Base-by-base conservation (phyloP, 495 filamentous ascomycete genomes). In the Oidiodendron maius region DNA sequence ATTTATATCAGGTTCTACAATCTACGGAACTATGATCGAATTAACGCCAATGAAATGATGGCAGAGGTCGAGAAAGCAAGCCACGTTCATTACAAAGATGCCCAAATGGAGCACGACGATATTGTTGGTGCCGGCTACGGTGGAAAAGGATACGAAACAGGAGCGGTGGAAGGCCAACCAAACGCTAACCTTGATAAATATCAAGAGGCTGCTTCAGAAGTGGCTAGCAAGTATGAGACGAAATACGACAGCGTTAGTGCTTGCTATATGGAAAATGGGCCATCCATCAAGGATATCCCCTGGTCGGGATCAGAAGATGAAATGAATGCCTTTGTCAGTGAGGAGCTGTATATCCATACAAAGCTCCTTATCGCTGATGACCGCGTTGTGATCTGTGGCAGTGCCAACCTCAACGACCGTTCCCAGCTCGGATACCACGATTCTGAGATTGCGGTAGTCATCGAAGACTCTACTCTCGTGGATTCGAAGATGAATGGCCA, bases 1-100 rank as follows among this genome's bases (percentile, higher is more conserved):
- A 72, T 86, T 12, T 96, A 95, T 65, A 94, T 97, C 57, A 78
- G 86, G 22, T 97, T 96, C 71, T 97, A 95, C 71, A 97, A 97
- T 64, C 74, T 97, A 12, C 80, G 91, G 35, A 95, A 82, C 62
- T 96, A 93, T 62, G 91, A 97, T 61, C 51, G 58, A 0, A 87
- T 97, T 65, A 95, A 96, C 65, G 72, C 71, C 15, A 83, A 80
- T 26, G 67, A 65, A 2, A 65, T 80, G 9, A 78, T 93, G 76
- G 55, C 68, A n/a, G 62, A 73, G 10, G 83, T 75, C 1, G 84
- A 94, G 61, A 63, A 74, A 20, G 64, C 73, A 26, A 81, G 80
- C 39, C 89, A 89, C 30, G 83, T 94, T 9, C 65, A 70, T 41
- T 95, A 94, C 59, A 81, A 85, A 40, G 69, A 78, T 17, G 88